A percentile compares a stretch with the other conserved stretches of the same genome.
These are phyloP conservation scores for Chrysanthemum seticuspe DNA, from an alignment of 129 eudicot genomes.

Conservation along the genomic window DNA sequence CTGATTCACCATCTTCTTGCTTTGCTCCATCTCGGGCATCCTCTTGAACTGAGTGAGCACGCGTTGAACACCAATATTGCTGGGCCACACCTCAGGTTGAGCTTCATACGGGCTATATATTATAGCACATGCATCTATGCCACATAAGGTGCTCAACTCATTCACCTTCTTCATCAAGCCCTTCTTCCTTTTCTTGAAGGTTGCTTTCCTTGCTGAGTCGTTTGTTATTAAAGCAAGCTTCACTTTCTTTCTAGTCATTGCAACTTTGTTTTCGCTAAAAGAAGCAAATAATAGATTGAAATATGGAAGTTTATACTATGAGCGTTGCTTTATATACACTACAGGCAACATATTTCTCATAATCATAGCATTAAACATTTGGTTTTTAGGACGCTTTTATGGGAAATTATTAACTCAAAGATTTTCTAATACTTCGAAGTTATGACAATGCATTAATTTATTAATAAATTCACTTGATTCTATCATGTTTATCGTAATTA, in stretches of 20 bases:
- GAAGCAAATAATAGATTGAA: conserved; percentile 23
- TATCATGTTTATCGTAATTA: too few relatives aligned
- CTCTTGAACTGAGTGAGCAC: conserved; percentile 28
- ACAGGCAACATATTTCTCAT: conserved; percentile 2
- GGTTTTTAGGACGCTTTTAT: neutral
- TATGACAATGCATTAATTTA: conserved; percentile 9
- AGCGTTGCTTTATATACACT: conserved; percentile 29
- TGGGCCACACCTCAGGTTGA: conserved; percentile 43
- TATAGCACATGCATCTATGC: conserved; percentile 35
- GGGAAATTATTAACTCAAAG: conserved; percentile 20
- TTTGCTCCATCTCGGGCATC: conserved; percentile 45
- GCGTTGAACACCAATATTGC: conserved; percentile 27
- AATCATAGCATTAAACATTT: conserved; percentile 9
- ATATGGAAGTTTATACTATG: conserved; percentile 28
- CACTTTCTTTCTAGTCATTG: conserved; percentile 41
- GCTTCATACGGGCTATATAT: conserved; percentile 32
- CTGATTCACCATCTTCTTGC: conserved; percentile 45
- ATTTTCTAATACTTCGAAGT: conserved; percentile 11
- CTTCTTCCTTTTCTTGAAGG: conserved; percentile 45
- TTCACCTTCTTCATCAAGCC: conserved; percentile 45
- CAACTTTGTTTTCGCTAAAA: conserved; percentile 5
- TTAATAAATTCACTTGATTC: too few relatives aligned
- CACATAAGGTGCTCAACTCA: conserved; percentile 41
- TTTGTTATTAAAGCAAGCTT: conserved; percentile 36
- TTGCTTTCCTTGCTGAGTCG: conserved; percentile 38